Conservation (phyloP, 1,284 basidiomycete genomes). For the Cystobasidium sp. region DNA sequence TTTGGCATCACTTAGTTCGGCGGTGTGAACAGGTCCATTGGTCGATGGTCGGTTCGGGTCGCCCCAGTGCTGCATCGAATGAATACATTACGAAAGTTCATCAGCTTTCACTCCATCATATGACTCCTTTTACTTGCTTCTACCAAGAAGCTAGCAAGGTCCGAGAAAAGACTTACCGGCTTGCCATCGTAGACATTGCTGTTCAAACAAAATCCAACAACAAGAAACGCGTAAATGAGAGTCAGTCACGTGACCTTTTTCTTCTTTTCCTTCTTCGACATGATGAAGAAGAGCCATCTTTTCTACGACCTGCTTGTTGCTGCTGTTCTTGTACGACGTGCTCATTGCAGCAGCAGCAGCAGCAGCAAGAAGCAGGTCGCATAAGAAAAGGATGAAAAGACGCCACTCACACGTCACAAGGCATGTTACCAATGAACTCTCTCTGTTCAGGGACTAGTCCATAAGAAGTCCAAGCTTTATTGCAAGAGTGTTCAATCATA, state of each 20-base stretch:
- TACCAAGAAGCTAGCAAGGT: background rate
- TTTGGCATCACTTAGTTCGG: slow-evolving; percentile 61
- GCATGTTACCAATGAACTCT: slow-evolving; percentile 38
- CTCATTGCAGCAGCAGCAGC: too few relatives aligned
- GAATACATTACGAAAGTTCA: too few relatives aligned
- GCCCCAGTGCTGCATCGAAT: slow-evolving; percentile 24
- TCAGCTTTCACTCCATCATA: too few relatives aligned
- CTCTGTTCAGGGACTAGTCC: slow-evolving; percentile 21
- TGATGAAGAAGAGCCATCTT: too few relatives aligned
- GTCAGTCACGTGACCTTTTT: slow-evolving; percentile 8
- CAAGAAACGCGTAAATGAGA: background rate
- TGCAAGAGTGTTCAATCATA: slow-evolving; percentile 43
- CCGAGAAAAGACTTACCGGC: background rate
- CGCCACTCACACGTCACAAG: slow-evolving; percentile 34
- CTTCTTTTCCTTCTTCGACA: too few relatives aligned
- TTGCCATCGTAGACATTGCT: slow-evolving; percentile 35
- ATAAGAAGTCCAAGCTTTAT: slow-evolving; percentile 43
- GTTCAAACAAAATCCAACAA: background rate
- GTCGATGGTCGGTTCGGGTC: slow-evolving; percentile 12
- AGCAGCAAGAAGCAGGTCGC: too few relatives aligned
- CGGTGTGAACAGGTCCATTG: slow-evolving; percentile 31
- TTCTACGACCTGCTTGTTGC: too few relatives aligned
- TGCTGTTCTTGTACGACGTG: too few relatives aligned
- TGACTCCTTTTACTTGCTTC: too few relatives aligned
- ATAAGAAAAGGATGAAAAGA: background rate